Evolutionary conservation across 78 protist genomes (phyloP).

Genomic region (Guillardia theta): DNA sequence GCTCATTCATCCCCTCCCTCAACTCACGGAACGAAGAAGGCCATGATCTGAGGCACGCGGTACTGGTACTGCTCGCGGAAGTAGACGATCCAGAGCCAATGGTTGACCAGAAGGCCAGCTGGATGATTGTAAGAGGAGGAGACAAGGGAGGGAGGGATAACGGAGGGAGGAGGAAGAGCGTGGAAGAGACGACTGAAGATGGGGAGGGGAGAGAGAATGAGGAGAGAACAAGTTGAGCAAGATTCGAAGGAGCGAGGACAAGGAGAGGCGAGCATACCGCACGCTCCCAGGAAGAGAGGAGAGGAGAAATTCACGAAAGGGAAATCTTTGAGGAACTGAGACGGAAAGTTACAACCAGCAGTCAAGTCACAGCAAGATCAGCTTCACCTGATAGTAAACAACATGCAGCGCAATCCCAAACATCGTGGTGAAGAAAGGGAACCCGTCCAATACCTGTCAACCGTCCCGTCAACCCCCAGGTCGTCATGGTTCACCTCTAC

Average conservation of each 20-base stretch:
- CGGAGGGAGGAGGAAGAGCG: neutral
- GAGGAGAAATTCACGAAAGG: constrained; percentile 5
- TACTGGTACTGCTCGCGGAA: constrained; percentile 20
- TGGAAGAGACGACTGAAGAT: neutral
- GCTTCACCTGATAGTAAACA: neutral
- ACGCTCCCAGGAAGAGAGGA: neutral
- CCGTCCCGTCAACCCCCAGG: too few species aligned
- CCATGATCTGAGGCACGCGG: neutral
- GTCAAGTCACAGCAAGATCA: too few species aligned
- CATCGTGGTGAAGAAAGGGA: constrained; percentile 7
- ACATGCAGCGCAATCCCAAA: neutral
- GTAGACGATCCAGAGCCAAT: neutral
- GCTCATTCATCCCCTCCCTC: neutral
- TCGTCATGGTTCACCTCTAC: too few species aligned
- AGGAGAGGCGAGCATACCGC: neutral
- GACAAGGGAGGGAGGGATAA: neutral
- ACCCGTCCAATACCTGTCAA: constrained; percentile 22
- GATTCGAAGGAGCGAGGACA: neutral
- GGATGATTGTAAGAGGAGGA: neutral
- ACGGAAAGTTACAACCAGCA: too few species aligned
- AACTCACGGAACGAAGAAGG: neutral
- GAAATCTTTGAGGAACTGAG: neutral
- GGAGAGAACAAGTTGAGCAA: too few species aligned
- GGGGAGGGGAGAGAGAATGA: neutral
- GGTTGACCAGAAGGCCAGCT: neutral